Evolutionary conservation across 495 filamentous ascomycete species (phyloP).

Genomic region (Oidiodendron maius): DNA sequence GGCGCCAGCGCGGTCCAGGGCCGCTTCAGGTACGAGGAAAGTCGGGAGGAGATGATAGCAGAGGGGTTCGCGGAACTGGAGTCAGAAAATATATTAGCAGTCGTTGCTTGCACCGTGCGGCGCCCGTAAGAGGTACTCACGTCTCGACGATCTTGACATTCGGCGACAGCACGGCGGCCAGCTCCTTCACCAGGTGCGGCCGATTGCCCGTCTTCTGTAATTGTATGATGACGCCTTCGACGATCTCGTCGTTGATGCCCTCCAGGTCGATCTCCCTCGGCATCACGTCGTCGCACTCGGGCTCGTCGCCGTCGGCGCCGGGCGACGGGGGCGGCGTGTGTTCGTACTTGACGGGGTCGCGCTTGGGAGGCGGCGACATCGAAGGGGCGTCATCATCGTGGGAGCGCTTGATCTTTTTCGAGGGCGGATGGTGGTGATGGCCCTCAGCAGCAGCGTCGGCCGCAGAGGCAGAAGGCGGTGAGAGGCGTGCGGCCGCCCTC

Average conservation of each 20-base stretch:
- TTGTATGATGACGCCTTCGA: conserved; percentile 85
- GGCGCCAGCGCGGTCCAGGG: conserved; percentile 74
- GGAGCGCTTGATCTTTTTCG: conserved; percentile 84
- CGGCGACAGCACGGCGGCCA: conserved; percentile 72
- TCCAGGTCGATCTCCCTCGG: conserved; percentile 69
- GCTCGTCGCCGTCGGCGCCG: conserved; percentile 21
- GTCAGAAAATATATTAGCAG: conserved; percentile 33
- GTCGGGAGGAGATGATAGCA: conserved; percentile 88
- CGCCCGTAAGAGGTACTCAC: conserved; percentile 49
- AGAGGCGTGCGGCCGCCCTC: conserved; percentile 46
- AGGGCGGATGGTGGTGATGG: conserved; percentile 51
- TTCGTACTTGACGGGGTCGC: conserved; percentile 47
- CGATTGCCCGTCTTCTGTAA: conserved; percentile 88
- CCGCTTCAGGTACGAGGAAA: conserved; percentile 84
- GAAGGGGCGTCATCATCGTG: conserved; percentile 53
- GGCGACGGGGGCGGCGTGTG: conserved; percentile 88
- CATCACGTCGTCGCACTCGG: conserved; percentile 18
- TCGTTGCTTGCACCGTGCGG: too few species aligned
- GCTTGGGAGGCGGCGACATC: conserved; percentile 44
- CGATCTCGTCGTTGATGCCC: conserved; percentile 91
- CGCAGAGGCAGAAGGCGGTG: conserved; percentile 40
- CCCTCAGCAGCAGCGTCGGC: conserved; percentile 50
- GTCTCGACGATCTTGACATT: conserved; percentile 82
- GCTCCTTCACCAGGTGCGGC: conserved; percentile 90
- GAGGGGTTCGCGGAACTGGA: conserved; percentile 88